Percentiles rank a stretch among this genome's conserved stretches.
Conservation (phyloP, 164 flowering plant genomes). For the Sextonia rubra region DNA sequence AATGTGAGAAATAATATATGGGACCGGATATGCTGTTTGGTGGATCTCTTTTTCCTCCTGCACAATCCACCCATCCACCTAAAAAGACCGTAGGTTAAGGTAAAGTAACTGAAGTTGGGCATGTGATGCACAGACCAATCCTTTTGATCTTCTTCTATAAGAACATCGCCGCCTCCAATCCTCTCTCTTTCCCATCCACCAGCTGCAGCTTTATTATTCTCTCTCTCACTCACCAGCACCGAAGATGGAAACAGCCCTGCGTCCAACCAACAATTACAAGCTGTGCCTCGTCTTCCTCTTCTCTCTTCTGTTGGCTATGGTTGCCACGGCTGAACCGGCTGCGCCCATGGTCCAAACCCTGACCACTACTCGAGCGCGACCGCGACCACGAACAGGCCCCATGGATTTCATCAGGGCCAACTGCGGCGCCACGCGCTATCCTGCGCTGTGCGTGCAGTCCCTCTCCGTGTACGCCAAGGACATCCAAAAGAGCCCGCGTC, state of each 20-base stretch:
- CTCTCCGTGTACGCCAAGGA: conserved; percentile 15
- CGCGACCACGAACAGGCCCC: neutral
- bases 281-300: neutral
- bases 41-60: too few species aligned
- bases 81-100: too few species aligned
- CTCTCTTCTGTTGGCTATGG: neutral
- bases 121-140: neutral
- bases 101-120: neutral
- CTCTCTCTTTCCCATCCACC: neutral
- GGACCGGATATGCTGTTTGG: too few species aligned
- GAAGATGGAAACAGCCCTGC: neutral
- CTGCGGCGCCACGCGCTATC: conserved; percentile 24
- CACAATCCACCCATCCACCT: too few species aligned
- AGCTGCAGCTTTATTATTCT: too few species aligned
- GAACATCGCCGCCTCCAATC: too few species aligned
- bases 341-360: neutral
- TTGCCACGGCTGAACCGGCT: neutral
- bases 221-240: neutral
- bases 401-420: conserved; percentile 26
- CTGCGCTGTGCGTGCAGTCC: conserved; percentile 23
- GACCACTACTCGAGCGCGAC: too few species aligned
- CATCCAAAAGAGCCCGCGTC: conserved; percentile 24
- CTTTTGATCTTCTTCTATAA: neutral
- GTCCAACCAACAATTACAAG: neutral
- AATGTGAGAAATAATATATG: too few species aligned